Base-by-base conservation (phyloP, 108 stramenopile species). In the Cyclotella sp. region DNA sequence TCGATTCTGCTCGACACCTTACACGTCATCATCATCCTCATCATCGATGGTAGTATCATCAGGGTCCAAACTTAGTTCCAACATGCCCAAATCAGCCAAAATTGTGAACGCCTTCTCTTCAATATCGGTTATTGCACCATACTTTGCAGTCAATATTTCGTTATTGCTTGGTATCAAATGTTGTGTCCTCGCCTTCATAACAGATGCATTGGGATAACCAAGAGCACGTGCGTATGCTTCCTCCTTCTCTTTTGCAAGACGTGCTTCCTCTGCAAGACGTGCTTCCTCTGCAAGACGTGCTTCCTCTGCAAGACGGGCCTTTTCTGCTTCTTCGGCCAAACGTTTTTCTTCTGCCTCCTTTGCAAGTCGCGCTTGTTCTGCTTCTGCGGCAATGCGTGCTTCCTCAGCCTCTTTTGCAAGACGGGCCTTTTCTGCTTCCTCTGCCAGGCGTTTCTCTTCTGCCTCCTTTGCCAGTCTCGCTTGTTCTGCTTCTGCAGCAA, bases 101-200 rank as follows among this genome's bases (percentile, higher is more conserved):
- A 89, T 77, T 47, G 69, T 42, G 63, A 84, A 89, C 13, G 82
- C 82, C 53, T 79, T 75, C 41, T 89, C 88, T 22, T 76, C 88
- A 51, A 89, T 46, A 68, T 72, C 63, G 26, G 29, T 11, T 68
- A 86, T 83, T 0, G 83, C 78, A 58, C 41, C 73, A 76, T 86
- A 86, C 74, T 77, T 86, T 3, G 41, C 29, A 29, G 71, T 63
- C 60, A 86, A 47, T 28, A 47, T 29, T 45, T 62, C 82, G 43
- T 79, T 78, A 39, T 79, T 82, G 18, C 79, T 73, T 13, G 60
- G 24, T 30, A 66, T 29, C 61, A 61, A 78, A 9, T 81, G 81
- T 28, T 82, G 72, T 45, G 46, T 63, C 22, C 72, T 71, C 34
- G 72, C 68, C 49, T 73, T 69, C 70, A 78, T 78, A 12, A 70